Evolutionary conservation across 495 filamentous ascomycete species (phyloP), one percentile per base, ranked within the genome.

Genomic region (Xylaria flabelliformis): DNA sequence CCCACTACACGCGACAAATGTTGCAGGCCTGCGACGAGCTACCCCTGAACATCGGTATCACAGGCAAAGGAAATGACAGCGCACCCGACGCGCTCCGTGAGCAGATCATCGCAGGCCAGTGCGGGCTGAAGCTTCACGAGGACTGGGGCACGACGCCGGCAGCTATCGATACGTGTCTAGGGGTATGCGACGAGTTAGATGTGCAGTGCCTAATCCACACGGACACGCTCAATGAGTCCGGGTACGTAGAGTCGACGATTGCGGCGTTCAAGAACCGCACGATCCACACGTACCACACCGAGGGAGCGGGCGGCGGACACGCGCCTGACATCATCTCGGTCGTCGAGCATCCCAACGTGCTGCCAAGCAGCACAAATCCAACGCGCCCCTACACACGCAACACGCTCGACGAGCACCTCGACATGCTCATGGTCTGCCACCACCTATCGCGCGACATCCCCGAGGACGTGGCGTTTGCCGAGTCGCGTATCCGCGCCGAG

Each of bases 391-490:
- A 91, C 83, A 99, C 96, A 12, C 80, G 84, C 51, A 99, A 99
- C 83, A 99, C 96, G 4, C 88, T 98, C 0, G 96, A 98, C 72
- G 96, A 99, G 83, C 96, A 99, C 82, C 88, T 98, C 1, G 96
- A 98, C 81, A 99, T 99, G 96, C 82, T 99, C 44, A 98, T 98
- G 96, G 93, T 97, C 34, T 99, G 96, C 88, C 96, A 99, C 78
- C 97, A 99, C 78, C 83, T 98, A 24, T 92, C 89, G 59, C 94
- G 92, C 82, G 90, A 97, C 78, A 98, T 98, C 70, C 93, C 94
- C 68, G 96, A 99, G 80, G 96, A 99, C 79, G 92, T 98, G 19
- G 93, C 94, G 1, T 99, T 99, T 75, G 96, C 96, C 51, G 96
- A 99, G 82, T 93, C 90, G 62, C 93, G 96, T 24, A 99, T 99